Base-by-base conservation (phyloP, 441 rosid species). In the Bocquillonia castaneifolia region DNA sequence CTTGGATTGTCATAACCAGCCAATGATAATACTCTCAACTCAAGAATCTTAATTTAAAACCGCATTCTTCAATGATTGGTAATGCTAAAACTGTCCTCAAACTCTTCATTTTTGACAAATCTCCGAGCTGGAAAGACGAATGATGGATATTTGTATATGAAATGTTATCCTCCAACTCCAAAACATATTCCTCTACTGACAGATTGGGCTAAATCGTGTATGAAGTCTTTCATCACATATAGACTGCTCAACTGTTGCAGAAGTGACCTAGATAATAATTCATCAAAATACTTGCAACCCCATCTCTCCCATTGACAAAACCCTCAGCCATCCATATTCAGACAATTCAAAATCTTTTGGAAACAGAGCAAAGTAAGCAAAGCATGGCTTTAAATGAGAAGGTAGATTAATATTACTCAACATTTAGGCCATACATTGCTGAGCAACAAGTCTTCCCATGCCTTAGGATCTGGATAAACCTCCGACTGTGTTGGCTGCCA, bases 241-340 rank as follows among this genome's bases (percentile, higher is more conserved):
- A 22, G 31, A 3, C 20, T 36, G 53, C 10, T 23, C 8, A 74
- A 77, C 28, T 32, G 68, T 50, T 62, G 72, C 10, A 73, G 69
- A 44, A 73, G 61, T 6, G 77, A 77, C 59, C 74, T 72, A 25
- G 72, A 39, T 12, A 72, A 63, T 25, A 77, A 58, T 42, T 73
- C 72, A 29, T 60, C 28, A 52, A 78, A 78, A 53, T 75, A 75
- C 26, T 62, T 72, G 7, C 12, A 15, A 1, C 77, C 36, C 23
- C 36, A 6, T 37, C 64, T 39, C 32, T 53, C 20, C 37, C 32
- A 15, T 5, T 7, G 3, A 50, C 3, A 20, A 50, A 20, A 9
- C 54, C 54, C 28, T 50, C 54, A 10, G 28, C 59, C 59, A 55
- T 55, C 59, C 59, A 55, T 12, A 55, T 20, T 0, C 9, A 14